Evolutionary conservation across 192 early-diverging fungal genomes (phyloP), one percentile per base, ranked within the genome.

Genomic region (Coemansia sp.): DNA sequence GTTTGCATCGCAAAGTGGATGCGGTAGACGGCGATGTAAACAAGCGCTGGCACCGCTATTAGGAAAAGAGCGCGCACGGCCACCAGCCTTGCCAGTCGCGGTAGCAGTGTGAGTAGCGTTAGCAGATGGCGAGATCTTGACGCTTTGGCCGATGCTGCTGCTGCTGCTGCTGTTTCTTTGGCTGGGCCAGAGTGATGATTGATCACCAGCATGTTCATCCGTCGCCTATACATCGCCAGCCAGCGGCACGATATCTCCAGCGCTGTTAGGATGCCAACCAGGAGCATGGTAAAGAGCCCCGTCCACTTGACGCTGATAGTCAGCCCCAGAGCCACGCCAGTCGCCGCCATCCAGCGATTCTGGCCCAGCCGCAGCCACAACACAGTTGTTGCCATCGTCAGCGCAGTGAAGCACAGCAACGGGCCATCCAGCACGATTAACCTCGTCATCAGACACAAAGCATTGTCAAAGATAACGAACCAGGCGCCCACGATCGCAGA

Each of bases 251-350:
- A 11, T 19, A 54, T 54, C 21, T 54, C 51, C 4, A 54, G 4
- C 8, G 22, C 51, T 22, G 51, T 54, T 11, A 54, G 22, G 26
- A 54, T 26, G 22, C 51, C 96, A 62, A 97, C 92, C 13, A 96
- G 75, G 0, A 93, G 94, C 8, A 95, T 89, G 41, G 89, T 86
- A 77, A 98, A 94, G 16, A 97, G 68, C 0, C 98, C 98, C 26
- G 98, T 93, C 98, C 96, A 99, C 77, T 99, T 99, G 46, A 95
- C 88, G 84, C 92, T 93, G n/a, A 84, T 65, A 0, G 93, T 93
- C 55, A 87, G 73, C 18, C 95, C 98, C 18, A 99, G 81, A 26
- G 93, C 91, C 1, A 92, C 65, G 64, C 98, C 98, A 7, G 96
- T 93, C 51, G 88, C 76, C 9, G 88, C 57, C 6, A 99, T 73